Percentiles rank a stretch among this genome's conserved stretches.
Evolutionary conservation across 106 monocot species (phyloP).

Genomic region (Amphibolis antarctica): DNA sequence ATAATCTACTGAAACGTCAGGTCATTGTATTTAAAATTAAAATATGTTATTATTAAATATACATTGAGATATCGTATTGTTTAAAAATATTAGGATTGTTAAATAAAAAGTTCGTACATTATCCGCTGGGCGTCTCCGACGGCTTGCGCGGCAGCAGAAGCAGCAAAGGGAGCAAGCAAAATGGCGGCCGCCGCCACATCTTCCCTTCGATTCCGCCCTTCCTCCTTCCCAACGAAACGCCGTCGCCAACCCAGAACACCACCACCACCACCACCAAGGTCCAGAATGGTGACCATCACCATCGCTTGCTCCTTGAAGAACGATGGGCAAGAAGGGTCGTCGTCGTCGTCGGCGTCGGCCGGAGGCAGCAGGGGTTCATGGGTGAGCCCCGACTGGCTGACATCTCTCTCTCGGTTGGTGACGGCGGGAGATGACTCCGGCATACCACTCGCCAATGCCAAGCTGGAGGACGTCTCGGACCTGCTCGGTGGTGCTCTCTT

Average conservation of each 20-base stretch:
- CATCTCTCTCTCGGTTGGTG: conserved; percentile 39
- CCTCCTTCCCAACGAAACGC: not conserved
- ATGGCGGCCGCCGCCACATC: not conserved
- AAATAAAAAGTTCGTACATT: no score
- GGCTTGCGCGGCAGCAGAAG: no score
- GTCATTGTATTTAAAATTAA: no score
- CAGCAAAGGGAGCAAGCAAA: not conserved
- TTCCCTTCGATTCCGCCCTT: conserved; percentile 1
- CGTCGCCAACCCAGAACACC: not conserved
- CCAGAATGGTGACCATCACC: no score
- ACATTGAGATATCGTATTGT: no score
- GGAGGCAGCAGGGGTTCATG: conserved; percentile 31
- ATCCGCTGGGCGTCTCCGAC: no score
- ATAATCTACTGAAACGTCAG: no score
- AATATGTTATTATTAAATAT: no score
- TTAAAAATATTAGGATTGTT: no score
- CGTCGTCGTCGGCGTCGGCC: not conserved
- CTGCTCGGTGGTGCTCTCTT: conserved; percentile 96
- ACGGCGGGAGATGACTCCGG: conserved; percentile 41
- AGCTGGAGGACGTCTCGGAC: conserved; percentile 87
- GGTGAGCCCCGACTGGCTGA: conserved; percentile 95
- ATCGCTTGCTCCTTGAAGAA: conserved; percentile 1
- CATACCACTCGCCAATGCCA: conserved; percentile 67
- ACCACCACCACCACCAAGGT: not conserved
- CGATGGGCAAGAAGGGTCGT: not conserved